These are phyloP conservation scores for Haplosporangium gracile DNA, from an alignment of 192 early-diverging fungal species.

Conservation along the genomic window DNA sequence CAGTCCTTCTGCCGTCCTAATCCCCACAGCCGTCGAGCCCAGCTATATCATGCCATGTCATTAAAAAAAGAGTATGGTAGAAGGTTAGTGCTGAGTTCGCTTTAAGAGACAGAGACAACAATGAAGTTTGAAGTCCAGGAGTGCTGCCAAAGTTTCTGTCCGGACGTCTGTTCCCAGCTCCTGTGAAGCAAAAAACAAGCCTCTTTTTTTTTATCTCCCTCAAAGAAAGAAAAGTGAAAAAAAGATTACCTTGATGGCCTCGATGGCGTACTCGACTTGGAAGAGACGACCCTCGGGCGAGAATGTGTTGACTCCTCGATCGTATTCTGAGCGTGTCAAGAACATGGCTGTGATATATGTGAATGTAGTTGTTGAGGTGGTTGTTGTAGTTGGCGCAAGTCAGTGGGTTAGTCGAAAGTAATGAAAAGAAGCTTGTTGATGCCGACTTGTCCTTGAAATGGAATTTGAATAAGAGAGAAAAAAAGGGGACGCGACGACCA, in stretches of 20 bases:
- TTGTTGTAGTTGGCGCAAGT: not conserved
- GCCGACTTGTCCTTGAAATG: not conserved
- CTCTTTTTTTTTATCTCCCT: too few relatives aligned
- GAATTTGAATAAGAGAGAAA: not conserved
- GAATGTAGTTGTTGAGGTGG: not conserved
- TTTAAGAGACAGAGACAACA: not conserved
- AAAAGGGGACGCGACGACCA: conserved; percentile 4
- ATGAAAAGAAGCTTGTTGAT: not conserved
- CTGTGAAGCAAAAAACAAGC: not conserved
- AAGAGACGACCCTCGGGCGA: conserved; percentile 99
- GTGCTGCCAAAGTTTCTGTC: too few relatives aligned
- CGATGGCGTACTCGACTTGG: conserved; percentile 99
- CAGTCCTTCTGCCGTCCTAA: conserved; percentile 94
- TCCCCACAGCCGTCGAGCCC: conserved; percentile 97
- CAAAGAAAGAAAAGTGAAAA: not conserved
- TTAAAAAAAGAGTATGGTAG: not conserved
- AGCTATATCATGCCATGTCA: conserved; percentile 64
- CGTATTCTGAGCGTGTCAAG: conserved; percentile 94
- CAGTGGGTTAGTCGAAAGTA: not conserved
- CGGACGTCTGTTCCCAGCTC: too few relatives aligned
- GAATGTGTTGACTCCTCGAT: conserved; percentile 99
- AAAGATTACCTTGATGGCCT: conserved; percentile 93
- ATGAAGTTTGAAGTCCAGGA: not conserved
- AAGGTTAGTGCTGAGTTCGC: not conserved
- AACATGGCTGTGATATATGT: conserved; percentile 62